Base-by-base conservation (phyloP, 352 stramenopile genomes). In the Blastocystis sp. region DNA sequence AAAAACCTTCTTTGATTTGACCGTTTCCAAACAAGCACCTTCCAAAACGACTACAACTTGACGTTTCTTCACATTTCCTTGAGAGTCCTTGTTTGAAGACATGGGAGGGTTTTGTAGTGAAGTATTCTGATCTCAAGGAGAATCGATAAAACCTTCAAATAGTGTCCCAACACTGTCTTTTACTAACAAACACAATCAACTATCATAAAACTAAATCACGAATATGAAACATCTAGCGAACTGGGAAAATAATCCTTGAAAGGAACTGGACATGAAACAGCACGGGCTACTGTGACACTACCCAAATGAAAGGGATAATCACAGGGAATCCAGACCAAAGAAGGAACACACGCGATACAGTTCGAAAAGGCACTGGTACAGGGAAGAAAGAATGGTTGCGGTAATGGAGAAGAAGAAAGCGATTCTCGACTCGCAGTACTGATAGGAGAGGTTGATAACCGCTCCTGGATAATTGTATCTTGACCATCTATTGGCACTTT, bases 21-120 rank as follows among this genome's bases (percentile, higher is more conserved):
- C 95, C 32, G 95, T 98, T 92, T 99, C 97, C 46, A 99, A 92
- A 66, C 93, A 94, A 49, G 97, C 97, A 89, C 98, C 93, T 90
- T 99, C 96, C 61, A 99, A 91, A 66, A 99, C 93, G 46, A 98
- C 91, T 78, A 98, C 97, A 83, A 99, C 92, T 86, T 96, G 27
- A 4, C 35, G 7, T 27, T 46, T 75, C 32, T 75, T 43, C 27
- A 29, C 57, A 29, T 66, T 66, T 21, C 7, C 57, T 29, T 66
- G 57, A 21, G 27, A 9, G 24, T 21, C 57, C 24, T 21, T 32
- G 9, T 66, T 12, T 57, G 49, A 57, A 57, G 49, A 57, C 12
- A 57, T 57, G 49, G 49, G 49, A 21, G 21, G 49, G 49, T 21
- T 57, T 57, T n/a, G n/a, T n/a, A n/a, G n/a, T n/a, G n/a, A n/a